Base-by-base conservation (phyloP, 129 eudicot genomes). In the Arctium minus region DNA sequence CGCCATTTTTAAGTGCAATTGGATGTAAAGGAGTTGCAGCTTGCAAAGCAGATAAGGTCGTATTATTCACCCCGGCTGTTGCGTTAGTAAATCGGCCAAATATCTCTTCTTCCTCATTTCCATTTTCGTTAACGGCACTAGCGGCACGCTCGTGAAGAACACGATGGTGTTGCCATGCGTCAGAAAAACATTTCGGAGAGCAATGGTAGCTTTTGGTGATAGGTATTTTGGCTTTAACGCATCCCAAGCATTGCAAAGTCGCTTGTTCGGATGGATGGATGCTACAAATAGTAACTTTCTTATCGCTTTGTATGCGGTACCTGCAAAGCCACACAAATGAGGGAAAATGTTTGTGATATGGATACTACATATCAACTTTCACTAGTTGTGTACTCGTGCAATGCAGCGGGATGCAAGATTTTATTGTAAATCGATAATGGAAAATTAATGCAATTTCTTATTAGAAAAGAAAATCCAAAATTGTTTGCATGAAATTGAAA, bases 111-210 rank as follows among this genome's bases (percentile, higher is more conserved):
- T 92, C 97, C 80, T 92, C 97, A 32, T 89, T 85, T 64, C 91
- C 92, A 82, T 87, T 92, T 85, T 90, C 93, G 71, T 82, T 90
- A 37, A 88, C 86, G 7, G 92, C 91, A 87, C 88, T 92, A 37
- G 97, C 94, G 56, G 94, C 97, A 84, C 91, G 93, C 85, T 90
- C 94, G 81, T 92, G 97, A 17, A 92, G 84, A 74, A 84, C 90
- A 72, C 94, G 94, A 64, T 92, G 97, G 84, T 92, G 94, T 79
- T 89, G 92, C 97, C 97, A 92, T 18, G 97, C 94, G 87, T 89
- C 90, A 9, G 90, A 87, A 83, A 88, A 92, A 83, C 94, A 92
- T 88, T 92, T 92, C 1, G 94, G 62, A 31, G 97, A 88, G 82
- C 97, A 92, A 73, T 92, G 97, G 75, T 90, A 92, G 78, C 97